Conservation (phyloP, 495 filamentous ascomycete genomes). For the Aspergillus sclerotioniger region DNA sequence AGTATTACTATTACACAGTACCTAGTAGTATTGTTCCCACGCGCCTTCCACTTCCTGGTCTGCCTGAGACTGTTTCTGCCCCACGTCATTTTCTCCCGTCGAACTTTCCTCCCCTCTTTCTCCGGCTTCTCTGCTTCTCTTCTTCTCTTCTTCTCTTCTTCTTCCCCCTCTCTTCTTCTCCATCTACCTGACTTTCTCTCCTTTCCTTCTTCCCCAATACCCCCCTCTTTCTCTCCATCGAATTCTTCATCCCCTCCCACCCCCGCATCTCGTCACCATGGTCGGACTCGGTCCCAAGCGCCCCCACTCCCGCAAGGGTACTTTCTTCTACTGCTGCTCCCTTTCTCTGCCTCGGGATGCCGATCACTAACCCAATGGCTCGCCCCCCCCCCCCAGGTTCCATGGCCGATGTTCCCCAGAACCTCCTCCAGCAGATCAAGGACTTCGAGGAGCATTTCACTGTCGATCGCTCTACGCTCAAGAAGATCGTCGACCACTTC, state of each 20-base stretch:
- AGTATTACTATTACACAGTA: too few species aligned
- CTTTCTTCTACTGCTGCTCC: conserved; percentile 31
- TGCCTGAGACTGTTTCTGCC: background rate
- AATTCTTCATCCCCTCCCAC: conserved; percentile 2
- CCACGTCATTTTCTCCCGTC: conserved; percentile 3
- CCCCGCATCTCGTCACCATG: conserved; percentile 56
- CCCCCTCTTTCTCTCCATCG: conserved; percentile 2
- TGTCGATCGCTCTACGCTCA: conserved; percentile 74
- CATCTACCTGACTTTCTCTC: background rate
- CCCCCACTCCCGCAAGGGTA: conserved; percentile 74
- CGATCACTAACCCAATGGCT: conserved; percentile 16
- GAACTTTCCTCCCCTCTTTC: background rate
- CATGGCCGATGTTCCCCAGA: conserved; percentile 77
- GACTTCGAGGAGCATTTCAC: conserved; percentile 83
- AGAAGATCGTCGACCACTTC: conserved; percentile 86
- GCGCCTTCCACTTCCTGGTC: conserved; percentile 26
- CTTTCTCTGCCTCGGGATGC: conserved; percentile 9
- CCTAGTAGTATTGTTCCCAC: too few species aligned
- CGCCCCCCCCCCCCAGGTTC: conserved; percentile 55
- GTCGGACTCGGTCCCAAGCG: conserved; percentile 71
- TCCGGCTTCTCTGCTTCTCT: conserved; percentile 9
- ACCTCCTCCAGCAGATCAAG: conserved; percentile 81
- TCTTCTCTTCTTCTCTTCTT: conserved; percentile 10
- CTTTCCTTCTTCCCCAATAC: background rate
- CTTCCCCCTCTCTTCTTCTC: conserved; percentile 5